Conservation (phyloP, 306 rosid genomes). For the Cicer chorassanicum region DNA sequence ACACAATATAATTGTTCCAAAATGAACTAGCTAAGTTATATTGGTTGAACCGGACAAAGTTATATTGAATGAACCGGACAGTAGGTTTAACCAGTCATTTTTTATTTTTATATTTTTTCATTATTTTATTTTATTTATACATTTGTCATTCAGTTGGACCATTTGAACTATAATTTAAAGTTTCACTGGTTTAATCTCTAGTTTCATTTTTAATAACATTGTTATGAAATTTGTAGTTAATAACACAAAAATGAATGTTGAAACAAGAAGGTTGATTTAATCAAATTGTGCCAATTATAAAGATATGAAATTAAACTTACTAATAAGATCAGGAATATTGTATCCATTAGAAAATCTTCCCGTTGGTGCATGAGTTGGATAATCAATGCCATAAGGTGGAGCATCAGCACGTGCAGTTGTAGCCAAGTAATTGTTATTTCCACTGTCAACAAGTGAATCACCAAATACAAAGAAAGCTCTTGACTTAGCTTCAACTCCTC, state of each 20-base stretch:
- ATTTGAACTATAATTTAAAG: no score
- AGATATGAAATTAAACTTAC: conserved; percentile 42
- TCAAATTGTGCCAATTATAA: neutral
- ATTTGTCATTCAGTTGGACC: no score
- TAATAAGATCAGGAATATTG: conserved; percentile 80
- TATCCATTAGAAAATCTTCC: conserved; percentile 85
- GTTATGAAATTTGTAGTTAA: no score
- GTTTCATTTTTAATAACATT: no score
- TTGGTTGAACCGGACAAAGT: no score
- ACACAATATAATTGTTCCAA: no score
- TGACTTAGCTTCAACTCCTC: conserved; percentile 38
- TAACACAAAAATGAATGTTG: neutral
- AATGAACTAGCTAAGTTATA: no score
- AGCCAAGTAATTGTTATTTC: conserved; percentile 74
- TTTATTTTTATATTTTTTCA: no score
- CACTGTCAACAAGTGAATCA: conserved; percentile 81
- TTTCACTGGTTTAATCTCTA: no score
- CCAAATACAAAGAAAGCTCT: conserved; percentile 82
- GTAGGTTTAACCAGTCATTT: no score
- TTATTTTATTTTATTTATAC: no score
- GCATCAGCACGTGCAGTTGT: conserved; percentile 81
- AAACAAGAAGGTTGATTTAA: neutral
- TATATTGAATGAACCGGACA: no score
- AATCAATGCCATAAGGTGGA: conserved; percentile 80
- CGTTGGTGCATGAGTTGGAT: conserved; percentile 65